A percentile compares a stretch with the other conserved stretches of the same genome.
These are phyloP conservation scores for Backusella tuberculispora DNA, from an alignment of 192 early-diverging fungal genomes.

Conservation along the genomic window DNA sequence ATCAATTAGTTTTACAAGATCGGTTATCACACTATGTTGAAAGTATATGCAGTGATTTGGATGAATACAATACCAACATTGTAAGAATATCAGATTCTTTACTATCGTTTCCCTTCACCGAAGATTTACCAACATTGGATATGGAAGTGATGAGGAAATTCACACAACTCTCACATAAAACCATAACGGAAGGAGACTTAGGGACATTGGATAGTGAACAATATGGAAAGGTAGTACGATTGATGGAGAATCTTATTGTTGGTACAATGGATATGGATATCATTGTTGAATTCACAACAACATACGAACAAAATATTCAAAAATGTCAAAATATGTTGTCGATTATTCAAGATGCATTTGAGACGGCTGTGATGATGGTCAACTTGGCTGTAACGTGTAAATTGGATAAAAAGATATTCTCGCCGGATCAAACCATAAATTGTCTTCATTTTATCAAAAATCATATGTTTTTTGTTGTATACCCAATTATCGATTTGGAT, in stretches of 20 bases:
- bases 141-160: conserved; percentile 19
- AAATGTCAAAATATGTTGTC: not conserved
- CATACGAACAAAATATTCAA: not conserved
- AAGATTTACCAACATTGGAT: conserved; percentile 10
- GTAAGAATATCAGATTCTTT: not conserved
- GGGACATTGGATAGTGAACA: not conserved
- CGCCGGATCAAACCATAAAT: conserved; percentile 21
- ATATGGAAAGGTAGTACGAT: conserved; percentile 9
- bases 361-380: not conserved
- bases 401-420: conserved; percentile 28
- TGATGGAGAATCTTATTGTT: conserved; percentile 17
- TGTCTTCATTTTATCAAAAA: conserved; percentile 35
- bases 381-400: conserved; percentile 22
- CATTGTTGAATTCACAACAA: not conserved
- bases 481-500: conserved; percentile 29
- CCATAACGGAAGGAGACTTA: not conserved
- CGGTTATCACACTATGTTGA: not conserved
- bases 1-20: not conserved
- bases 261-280: conserved; percentile 13
- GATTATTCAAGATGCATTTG: conserved; percentile 10
- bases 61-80: not conserved
- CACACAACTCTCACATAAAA: not conserved
- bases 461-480: conserved; percentile 31
- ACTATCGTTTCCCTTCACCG: not conserved
- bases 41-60: not conserved